Evolutionary conservation across 305 asterid species (phyloP).

Genomic region (Withania somnifera): DNA sequence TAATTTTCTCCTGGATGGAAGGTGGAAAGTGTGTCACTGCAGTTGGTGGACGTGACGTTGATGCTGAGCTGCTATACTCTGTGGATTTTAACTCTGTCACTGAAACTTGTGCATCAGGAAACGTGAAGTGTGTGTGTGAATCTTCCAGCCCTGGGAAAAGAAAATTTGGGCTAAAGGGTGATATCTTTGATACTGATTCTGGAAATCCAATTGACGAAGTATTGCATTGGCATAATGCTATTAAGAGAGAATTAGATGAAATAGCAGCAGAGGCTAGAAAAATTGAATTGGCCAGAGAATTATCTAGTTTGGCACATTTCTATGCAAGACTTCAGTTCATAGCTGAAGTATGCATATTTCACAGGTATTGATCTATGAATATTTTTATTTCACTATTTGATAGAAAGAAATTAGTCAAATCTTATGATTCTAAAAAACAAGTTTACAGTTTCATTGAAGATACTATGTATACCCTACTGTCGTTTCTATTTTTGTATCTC

Average conservation of each 20-base stretch:
- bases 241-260: conserved; percentile 26
- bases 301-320: conserved; percentile 25
- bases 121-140: conserved; percentile 14
- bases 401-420: background rate
- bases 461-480: background rate
- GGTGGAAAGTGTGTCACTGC: conserved; percentile 1
- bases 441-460: background rate
- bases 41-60: conserved; percentile 6
- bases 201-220: conserved; percentile 34
- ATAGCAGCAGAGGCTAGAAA: conserved; percentile 30
- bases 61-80: conserved; percentile 5
- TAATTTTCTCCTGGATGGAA: conserved; percentile 38
- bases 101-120: background rate
- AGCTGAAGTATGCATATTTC: conserved; percentile 38
- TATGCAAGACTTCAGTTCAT: conserved; percentile 33
- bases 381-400: background rate
- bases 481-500: background rate
- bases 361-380: conserved; percentile 22
- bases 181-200: conserved; percentile 12
- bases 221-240: conserved; percentile 38
- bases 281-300: conserved; percentile 29
- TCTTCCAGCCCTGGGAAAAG: conserved; percentile 23
- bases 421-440: background rate
- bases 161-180: conserved; percentile 11
- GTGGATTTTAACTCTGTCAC: conserved; percentile 8